These are phyloP conservation scores for Fusarium sp. DNA, from an alignment of 2,329 filamentous ascomycete species.

Conservation along the genomic window DNA sequence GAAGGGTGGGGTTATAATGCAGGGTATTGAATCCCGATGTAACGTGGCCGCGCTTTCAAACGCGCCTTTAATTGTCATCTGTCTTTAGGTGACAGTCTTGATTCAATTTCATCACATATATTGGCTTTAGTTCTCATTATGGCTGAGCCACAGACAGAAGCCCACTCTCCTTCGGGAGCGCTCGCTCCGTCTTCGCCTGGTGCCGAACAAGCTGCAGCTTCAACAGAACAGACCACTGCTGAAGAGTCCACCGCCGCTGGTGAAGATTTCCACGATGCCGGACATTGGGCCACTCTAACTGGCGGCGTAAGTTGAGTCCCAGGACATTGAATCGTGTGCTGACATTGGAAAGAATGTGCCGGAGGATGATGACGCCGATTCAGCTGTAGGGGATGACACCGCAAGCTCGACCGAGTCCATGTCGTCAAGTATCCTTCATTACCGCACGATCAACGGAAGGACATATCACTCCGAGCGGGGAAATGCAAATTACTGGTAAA, in stretches of 20 bases:
- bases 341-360: neutral
- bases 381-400: conserved; percentile 29
- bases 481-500: conserved; percentile 43
- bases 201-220: neutral
- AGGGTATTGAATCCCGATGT: neutral
- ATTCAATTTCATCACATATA: accelerated
- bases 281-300: conserved; percentile 15
- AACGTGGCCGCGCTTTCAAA: neutral
- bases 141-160: neutral
- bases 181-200: neutral
- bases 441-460: conserved; percentile 40
- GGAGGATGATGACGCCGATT: conserved; percentile 20
- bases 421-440: conserved; percentile 40
- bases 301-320: neutral
- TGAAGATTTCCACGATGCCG: conserved; percentile 17
- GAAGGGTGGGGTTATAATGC: neutral
- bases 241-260: neutral
- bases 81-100: too few species aligned
- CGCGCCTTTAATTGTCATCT: neutral
- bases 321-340: accelerated
- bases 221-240: neutral
- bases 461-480: conserved; percentile 43
- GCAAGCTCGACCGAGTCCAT: conserved; percentile 43
- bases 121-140: neutral
- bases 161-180: accelerated